Percentiles rank a stretch among this genome's conserved stretches.
These are phyloP conservation scores for Aspergillus bertholletiae DNA, from an alignment of 495 filamentous ascomycete genomes.

Conservation along the genomic window DNA sequence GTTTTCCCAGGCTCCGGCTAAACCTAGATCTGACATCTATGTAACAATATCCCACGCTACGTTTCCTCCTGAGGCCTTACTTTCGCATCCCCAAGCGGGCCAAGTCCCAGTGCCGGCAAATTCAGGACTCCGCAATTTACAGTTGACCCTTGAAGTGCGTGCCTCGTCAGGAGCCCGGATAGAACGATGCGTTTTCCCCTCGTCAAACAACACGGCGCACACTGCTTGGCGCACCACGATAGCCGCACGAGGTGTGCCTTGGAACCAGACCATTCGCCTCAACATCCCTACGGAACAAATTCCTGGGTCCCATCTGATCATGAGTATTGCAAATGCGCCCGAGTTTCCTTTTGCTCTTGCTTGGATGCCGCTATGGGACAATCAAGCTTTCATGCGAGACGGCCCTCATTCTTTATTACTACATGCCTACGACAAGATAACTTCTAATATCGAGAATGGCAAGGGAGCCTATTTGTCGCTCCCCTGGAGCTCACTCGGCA, in stretches of 20 bases:
- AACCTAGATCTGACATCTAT: constrained; percentile 89
- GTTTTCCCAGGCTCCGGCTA: constrained; percentile 90
- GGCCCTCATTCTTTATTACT: constrained; percentile 77
- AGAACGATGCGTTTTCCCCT: constrained; percentile 80
- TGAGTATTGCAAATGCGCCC: constrained; percentile 81
- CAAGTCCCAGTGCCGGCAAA: constrained; percentile 62
- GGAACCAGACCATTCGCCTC: constrained; percentile 85
- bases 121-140: constrained; percentile 68
- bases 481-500: constrained; percentile 69
- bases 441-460: constrained; percentile 55
- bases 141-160: constrained; percentile 86
- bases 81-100: constrained; percentile 76
- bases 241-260: constrained; percentile 69
- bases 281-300: constrained; percentile 79
- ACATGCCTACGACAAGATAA: constrained; percentile 88
- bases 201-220: constrained; percentile 68
- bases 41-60: constrained; percentile 74
- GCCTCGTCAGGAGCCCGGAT: constrained; percentile 73
- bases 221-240: constrained; percentile 88
- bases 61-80: constrained; percentile 69
- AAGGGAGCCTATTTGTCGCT: constrained; percentile 80
- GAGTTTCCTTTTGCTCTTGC: constrained; percentile 83
- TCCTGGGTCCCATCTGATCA: constrained; percentile 77
- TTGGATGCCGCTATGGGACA: constrained; percentile 92
- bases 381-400: constrained; percentile 86